Evolutionary conservation across 768 basidiomycete species (phyloP).

Genomic region (Pisolithus orientalis): DNA sequence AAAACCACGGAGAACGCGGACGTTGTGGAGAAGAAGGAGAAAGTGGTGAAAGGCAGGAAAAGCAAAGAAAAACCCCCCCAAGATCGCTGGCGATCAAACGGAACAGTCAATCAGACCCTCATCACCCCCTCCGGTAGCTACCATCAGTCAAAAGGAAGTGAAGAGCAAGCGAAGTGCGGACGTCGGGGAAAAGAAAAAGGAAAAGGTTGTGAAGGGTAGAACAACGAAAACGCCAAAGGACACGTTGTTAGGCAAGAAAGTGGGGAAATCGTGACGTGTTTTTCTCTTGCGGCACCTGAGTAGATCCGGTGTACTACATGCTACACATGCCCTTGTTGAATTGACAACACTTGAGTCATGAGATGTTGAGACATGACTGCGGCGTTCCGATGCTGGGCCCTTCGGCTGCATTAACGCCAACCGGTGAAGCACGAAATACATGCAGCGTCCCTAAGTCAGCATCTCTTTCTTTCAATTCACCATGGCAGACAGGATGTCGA

Average conservation of each 20-base stretch:
- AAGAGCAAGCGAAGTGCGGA: conserved; percentile 46
- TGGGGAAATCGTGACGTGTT: conserved; percentile 24
- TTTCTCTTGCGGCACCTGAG: neutral
- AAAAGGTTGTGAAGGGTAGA: conserved; percentile 29
- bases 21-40: no score
- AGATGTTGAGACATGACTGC: no score
- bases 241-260: conserved; percentile 49
- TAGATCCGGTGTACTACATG: neutral
- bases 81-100: conserved; percentile 3
- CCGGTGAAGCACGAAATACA: neutral
- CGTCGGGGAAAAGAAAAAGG: conserved; percentile 47
- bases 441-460: neutral
- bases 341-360: no score
- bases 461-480: neutral
- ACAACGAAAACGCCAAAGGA: conserved; percentile 50
- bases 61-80: no score
- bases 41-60: no score
- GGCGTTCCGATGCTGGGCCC: no score
- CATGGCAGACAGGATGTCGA: conserved; percentile 29
- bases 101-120: conserved; percentile 5
- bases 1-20: no score
- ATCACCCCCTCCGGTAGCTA: conserved; percentile 2
- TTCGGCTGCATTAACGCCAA: neutral
- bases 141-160: conserved; percentile 38
- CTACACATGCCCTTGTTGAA: no score